Evolutionary conservation across 2,329 filamentous ascomycete genomes (phyloP).

Genomic region (Fusarium oxysporum): DNA sequence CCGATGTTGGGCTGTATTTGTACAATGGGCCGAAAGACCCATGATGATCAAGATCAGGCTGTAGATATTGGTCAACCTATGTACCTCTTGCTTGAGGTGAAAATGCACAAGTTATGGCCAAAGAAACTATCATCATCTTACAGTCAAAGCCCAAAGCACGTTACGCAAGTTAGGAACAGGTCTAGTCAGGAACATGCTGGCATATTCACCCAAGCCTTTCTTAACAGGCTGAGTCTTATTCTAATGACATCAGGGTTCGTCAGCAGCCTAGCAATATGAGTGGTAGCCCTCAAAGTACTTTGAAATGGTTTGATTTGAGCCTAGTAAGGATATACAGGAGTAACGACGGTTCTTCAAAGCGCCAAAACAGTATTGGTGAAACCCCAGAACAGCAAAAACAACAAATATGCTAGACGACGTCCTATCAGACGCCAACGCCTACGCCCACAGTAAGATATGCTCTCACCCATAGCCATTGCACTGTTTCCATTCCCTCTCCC

Average conservation of each 20-base stretch:
- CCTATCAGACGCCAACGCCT: conserved; percentile 28
- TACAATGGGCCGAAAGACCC: not conserved
- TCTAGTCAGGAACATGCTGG: conserved; percentile 26
- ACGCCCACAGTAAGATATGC: conserved; percentile 13
- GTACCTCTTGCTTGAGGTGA: too few species aligned
- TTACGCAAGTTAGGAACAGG: conserved; percentile 31
- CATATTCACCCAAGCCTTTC: conserved; percentile 3
- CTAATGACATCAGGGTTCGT: not conserved
- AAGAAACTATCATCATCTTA: not conserved
- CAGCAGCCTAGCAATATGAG: not conserved
- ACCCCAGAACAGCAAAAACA: not conserved
- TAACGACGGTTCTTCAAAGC: not conserved
- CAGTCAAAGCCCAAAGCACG: conserved; percentile 3
- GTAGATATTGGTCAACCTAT: not conserved
- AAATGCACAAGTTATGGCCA: conserved; percentile 1
- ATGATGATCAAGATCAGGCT: not conserved
- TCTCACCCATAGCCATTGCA: not conserved
- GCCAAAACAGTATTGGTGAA: not conserved
- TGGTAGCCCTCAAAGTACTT: not conserved
- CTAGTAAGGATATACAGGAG: not conserved
- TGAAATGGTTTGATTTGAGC: conserved; percentile 1
- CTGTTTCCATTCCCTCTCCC: not conserved
- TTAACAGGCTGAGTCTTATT: not conserved
- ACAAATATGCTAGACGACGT: conserved; percentile 7
- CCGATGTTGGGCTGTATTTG: conserved; percentile 3